A percentile compares a stretch with the other conserved stretches of the same genome.
phyloP scores from a whole-genome alignment of 306 rosid species.

The Lagenaria siceraria region DNA sequence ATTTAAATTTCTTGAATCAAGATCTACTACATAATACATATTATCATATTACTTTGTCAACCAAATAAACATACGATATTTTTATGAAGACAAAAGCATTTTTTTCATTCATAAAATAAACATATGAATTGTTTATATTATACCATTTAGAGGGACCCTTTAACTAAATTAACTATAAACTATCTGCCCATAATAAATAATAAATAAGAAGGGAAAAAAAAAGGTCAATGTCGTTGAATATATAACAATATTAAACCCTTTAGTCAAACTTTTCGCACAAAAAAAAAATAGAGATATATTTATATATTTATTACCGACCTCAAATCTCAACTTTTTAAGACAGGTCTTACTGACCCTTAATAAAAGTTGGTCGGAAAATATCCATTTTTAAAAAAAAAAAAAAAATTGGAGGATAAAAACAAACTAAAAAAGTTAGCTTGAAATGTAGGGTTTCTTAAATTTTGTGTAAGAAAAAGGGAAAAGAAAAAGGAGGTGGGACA shows the following conservation, averaged over 20 bases:
- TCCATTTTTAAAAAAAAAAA: not conserved
- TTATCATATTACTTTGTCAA: too few species aligned
- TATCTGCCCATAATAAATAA: not conserved
- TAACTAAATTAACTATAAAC: conserved; percentile 5
- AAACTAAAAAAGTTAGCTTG: not conserved
- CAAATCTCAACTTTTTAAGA: conserved; percentile 1
- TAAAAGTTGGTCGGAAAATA: not conserved
- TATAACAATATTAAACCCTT: not conserved
- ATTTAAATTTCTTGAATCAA: not conserved
- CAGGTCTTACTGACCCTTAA: not conserved
- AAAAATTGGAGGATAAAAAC: not conserved
- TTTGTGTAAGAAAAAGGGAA: not conserved
- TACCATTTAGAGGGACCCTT: not conserved
- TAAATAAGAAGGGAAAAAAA: not conserved
- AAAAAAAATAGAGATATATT: not conserved
- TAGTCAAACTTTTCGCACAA: conserved; percentile 4
- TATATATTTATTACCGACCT: not conserved
- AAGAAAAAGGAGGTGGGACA: not conserved
- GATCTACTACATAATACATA: not conserved
- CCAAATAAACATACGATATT: too few species aligned
- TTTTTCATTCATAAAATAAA: not conserved
- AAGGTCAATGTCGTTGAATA: not conserved
- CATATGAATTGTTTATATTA: not conserved
- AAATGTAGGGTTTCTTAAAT: not conserved
- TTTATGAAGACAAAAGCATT: not conserved